A percentile compares a stretch with the other conserved stretches of the same genome.
phyloP scores from a whole-genome alignment of 495 filamentous ascomycete genomes.

The Talaromyces nanjingensis region DNA sequence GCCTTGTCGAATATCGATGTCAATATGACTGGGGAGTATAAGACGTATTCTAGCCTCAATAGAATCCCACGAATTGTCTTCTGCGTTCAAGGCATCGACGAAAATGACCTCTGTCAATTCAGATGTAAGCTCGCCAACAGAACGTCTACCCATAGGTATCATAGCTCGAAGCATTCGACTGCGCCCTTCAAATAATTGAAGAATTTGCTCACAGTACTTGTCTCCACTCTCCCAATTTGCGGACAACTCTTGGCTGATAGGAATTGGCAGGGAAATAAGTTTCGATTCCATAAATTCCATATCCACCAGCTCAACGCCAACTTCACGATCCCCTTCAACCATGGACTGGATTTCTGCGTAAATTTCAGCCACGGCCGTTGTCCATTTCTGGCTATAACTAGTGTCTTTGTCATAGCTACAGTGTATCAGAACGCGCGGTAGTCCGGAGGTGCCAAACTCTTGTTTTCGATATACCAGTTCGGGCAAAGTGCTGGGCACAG shows the following conservation, averaged over 20 bases:
- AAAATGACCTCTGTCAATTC: not conserved
- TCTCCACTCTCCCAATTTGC: not conserved
- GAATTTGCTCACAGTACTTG: not conserved
- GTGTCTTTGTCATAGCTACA: not conserved
- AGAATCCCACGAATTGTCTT: constrained; percentile 8
- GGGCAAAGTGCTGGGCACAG: not conserved
- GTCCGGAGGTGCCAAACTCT: not conserved
- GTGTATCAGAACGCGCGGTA: not conserved
- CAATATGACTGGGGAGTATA: not conserved
- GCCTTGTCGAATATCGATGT: not conserved
- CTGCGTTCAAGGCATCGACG: constrained; percentile 7
- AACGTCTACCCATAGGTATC: not conserved
- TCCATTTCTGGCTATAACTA: not conserved
- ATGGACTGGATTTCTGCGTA: not conserved
- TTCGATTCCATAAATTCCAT: too few relatives aligned
- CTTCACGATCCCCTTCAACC: not conserved
- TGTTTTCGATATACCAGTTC: not conserved
- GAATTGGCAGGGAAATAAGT: too few relatives aligned
- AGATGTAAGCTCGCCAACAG: not conserved
- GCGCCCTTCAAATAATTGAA: not conserved
- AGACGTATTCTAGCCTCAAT: not conserved
- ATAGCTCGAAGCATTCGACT: not conserved
- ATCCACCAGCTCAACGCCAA: not conserved
- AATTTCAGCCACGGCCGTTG: not conserved
- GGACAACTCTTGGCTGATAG: not conserved